A percentile compares a stretch with the other conserved stretches of the same genome.
These are phyloP conservation scores for Gliomastix tumulicola DNA, from an alignment of 2,329 filamentous ascomycete genomes.

Conservation along the genomic window DNA sequence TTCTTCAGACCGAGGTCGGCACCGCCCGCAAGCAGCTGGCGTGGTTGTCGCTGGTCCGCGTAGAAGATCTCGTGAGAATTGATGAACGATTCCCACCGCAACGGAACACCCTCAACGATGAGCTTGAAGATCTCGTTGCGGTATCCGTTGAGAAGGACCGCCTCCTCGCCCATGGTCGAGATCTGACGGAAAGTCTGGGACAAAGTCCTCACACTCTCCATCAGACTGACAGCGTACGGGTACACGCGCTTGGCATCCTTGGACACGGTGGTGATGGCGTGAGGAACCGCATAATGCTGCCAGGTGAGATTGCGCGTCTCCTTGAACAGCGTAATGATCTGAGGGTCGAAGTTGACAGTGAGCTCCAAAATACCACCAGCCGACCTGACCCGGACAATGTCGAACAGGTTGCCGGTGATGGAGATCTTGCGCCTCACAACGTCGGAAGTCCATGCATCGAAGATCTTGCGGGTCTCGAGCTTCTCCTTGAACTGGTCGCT, in stretches of 20 bases:
- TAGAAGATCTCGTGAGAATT: conserved; percentile 85
- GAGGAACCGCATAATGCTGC: conserved; percentile 91
- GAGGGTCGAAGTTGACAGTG: conserved; percentile 91
- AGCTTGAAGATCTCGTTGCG: conserved; percentile 82
- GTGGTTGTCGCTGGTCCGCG: conserved; percentile 42
- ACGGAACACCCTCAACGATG: conserved; percentile 77
- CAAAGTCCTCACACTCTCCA: conserved; percentile 96
- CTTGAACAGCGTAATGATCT: conserved; percentile 97
- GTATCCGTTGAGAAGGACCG: conserved; percentile 83
- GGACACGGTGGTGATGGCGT: conserved; percentile 89
- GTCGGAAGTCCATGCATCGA: conserved; percentile 90
- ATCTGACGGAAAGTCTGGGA: conserved; percentile 84
- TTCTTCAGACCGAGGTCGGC: conserved; percentile 40
- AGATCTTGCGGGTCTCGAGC: conserved; percentile 87
- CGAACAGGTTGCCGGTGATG: conserved; percentile 87
- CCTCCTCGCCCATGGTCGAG: conserved; percentile 76
- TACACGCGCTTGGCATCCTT: conserved; percentile 99
- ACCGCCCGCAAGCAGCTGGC: conserved; percentile 29
- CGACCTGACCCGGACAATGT: conserved; percentile 81
- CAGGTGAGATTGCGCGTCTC: conserved; percentile 94
- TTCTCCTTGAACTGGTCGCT: conserved; percentile 94
- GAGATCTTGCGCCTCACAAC: conserved; percentile 83
- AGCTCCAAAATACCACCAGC: conserved; percentile 85
- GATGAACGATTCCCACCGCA: conserved; percentile 97
- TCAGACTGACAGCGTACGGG: conserved; percentile 92